Percentiles rank a stretch among this genome's conserved stretches.
phyloP scores from a whole-genome alignment of 1,284 basidiomycete genomes.

The Rhizoctonia solani region DNA sequence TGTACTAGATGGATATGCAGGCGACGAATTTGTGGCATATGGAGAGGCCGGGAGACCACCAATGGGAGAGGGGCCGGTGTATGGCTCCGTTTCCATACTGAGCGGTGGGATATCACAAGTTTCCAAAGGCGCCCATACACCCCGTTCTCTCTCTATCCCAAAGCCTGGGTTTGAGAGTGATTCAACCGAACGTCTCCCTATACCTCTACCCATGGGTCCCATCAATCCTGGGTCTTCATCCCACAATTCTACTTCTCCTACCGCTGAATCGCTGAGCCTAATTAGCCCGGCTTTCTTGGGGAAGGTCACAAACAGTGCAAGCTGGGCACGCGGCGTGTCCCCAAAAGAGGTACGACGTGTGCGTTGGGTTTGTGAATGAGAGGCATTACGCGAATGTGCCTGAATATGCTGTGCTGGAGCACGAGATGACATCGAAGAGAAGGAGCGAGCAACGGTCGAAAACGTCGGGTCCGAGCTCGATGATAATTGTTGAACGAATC shows the following conservation, averaged over 20 bases:
- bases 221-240: constrained; percentile 49
- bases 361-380: constrained; percentile 49
- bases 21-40: background rate
- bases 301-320: constrained; percentile 74
- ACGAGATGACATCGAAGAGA: constrained; percentile 11
- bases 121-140: constrained; percentile 13
- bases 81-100: background rate
- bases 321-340: constrained; percentile 55
- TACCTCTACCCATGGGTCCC: background rate
- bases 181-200: constrained; percentile 8
- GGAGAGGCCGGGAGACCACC: background rate
- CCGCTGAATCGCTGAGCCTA: constrained; percentile 73
- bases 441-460: constrained; percentile 11
- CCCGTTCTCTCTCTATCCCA: constrained; percentile 16
- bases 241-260: constrained; percentile 70
- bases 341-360: constrained; percentile 41
- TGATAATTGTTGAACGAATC: constrained; percentile 65
- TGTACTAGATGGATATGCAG: background rate
- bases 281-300: constrained; percentile 82
- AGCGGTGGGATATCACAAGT: constrained; percentile 7
- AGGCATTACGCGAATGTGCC: constrained; percentile 46
- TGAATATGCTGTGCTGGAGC: constrained; percentile 1
- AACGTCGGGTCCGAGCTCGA: constrained; percentile 17
- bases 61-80: background rate
- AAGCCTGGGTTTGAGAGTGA: constrained; percentile 10